A percentile compares a stretch with the other conserved stretches of the same genome.
Conservation (phyloP, 768 basidiomycete genomes). For the Coprinellus micaceus region DNA sequence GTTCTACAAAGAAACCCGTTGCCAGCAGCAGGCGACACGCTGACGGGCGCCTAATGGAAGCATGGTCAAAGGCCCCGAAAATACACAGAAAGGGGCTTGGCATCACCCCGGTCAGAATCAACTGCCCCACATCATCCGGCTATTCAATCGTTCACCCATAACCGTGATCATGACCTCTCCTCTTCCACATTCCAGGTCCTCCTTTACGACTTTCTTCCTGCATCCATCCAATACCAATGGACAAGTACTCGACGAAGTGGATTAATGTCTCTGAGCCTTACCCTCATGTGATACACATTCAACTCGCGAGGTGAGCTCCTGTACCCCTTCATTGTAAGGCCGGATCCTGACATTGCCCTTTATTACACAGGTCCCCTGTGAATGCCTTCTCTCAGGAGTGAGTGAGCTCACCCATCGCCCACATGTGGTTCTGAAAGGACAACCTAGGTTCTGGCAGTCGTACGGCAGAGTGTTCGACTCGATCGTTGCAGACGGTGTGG, state of each 20-base stretch:
- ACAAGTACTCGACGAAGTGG: slow-evolving; percentile 38
- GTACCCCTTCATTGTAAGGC: not conserved
- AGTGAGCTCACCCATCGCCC: slow-evolving; percentile 1
- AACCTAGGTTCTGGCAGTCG: slow-evolving; percentile 68
- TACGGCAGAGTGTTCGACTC: slow-evolving; percentile 59
- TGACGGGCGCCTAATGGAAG: too few species aligned
- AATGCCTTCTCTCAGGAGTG: slow-evolving; percentile 62
- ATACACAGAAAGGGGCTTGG: too few species aligned
- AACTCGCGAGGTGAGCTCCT: slow-evolving; percentile 38
- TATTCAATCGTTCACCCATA: too few species aligned
- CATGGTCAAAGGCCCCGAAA: too few species aligned
- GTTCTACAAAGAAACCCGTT: too few species aligned
- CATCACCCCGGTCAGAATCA: too few species aligned
- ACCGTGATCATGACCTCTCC: too few species aligned
- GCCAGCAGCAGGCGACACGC: too few species aligned
- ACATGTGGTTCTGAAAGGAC: not conserved
- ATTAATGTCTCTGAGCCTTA: slow-evolving; percentile 45
- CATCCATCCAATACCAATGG: slow-evolving; percentile 20
- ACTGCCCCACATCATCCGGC: too few species aligned
- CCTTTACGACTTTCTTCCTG: too few species aligned
- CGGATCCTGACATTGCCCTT: not conserved
- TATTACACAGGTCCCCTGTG: slow-evolving; percentile 50
- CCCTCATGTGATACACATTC: slow-evolving; percentile 43
- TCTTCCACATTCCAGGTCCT: too few species aligned
- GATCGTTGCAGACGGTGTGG: slow-evolving; percentile 43